Percentiles rank a stretch among this genome's conserved stretches.
These are phyloP conservation scores for Galerina sulciceps DNA, from an alignment of 768 basidiomycete species.

Conservation along the genomic window DNA sequence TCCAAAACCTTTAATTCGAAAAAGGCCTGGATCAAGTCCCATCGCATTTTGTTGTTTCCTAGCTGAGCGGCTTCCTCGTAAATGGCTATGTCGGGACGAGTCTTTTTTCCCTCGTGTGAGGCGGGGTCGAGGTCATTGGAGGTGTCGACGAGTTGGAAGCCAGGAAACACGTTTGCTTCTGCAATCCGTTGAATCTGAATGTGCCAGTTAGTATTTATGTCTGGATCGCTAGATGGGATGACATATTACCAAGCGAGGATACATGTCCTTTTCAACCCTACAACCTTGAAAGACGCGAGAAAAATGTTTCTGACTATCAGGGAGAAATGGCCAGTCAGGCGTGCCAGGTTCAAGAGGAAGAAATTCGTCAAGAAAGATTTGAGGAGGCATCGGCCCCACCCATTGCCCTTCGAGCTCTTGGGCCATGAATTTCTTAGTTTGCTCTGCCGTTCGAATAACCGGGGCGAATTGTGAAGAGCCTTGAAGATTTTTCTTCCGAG, in stretches of 20 bases:
- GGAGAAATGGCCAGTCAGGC: not conserved
- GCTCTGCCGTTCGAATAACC: not conserved
- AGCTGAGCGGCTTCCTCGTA: not conserved
- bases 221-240: not conserved
- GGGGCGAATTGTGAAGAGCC: too few species aligned
- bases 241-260: constrained; percentile 7
- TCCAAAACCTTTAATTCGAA: constrained; percentile 20
- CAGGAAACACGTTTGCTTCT: not conserved
- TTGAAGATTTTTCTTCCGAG: too few species aligned
- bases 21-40: not conserved
- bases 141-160: constrained; percentile 12
- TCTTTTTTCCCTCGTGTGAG: not conserved
- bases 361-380: not conserved
- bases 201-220: not conserved
- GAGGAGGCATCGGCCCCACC: constrained; percentile 11
- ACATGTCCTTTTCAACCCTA: constrained; percentile 3
- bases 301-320: not conserved
- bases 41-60: not conserved
- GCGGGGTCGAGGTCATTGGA: not conserved
- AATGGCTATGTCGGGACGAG: constrained; percentile 2
- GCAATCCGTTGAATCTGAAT: constrained; percentile 6
- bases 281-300: not conserved
- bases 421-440: constrained; percentile 4
- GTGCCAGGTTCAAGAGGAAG: not conserved
- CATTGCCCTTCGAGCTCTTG: constrained; percentile 2